phyloP scores from a whole-genome alignment of 1,139 yeast genomes.

The Yamadazyma buinensis region DNA sequence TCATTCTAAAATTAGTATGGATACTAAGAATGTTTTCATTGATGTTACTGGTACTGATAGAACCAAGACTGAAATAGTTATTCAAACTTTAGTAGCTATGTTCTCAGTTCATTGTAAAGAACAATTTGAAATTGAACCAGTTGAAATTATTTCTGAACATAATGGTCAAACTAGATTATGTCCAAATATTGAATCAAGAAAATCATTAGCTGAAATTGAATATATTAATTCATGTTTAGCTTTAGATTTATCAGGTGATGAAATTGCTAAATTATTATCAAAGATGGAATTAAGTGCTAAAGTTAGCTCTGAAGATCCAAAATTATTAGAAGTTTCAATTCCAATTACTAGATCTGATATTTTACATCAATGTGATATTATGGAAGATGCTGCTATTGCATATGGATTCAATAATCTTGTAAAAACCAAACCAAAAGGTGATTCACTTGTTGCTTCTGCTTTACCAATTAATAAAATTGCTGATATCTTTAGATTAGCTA shows the following conservation, averaged over 20 bases:
- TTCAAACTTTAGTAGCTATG: constrained; percentile 93
- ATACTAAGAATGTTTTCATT: constrained; percentile 84
- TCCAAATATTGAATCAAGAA: constrained; percentile 70
- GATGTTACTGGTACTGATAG: constrained; percentile 95
- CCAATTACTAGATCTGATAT: constrained; percentile 96
- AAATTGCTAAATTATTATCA: constrained; percentile 63
- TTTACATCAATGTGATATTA: constrained; percentile 94
- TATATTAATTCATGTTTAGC: constrained; percentile 95
- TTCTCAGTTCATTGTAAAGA: constrained; percentile 80
- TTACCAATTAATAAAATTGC: constrained; percentile 87
- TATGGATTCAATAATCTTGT: constrained; percentile 90
- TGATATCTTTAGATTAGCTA: constrained; percentile 85
- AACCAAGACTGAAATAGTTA: constrained; percentile 87
- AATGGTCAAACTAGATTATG: constrained; percentile 72
- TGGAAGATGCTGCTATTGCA: constrained; percentile 98
- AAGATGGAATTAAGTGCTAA: constrained; percentile 79
- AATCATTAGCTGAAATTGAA: constrained; percentile 68
- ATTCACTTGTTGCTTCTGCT: constrained; percentile 80
- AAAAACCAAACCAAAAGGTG: constrained; percentile 77
- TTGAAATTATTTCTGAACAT: constrained; percentile 78
- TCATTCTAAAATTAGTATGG: constrained; percentile 79
- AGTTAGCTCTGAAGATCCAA: constrained; percentile 45
- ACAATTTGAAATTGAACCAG: constrained; percentile 84
- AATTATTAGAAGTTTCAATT: constrained; percentile 63
- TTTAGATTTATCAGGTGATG: constrained; percentile 61